Conservation (phyloP, 1,284 basidiomycete genomes). For the Apiotrichum brassicae region DNA sequence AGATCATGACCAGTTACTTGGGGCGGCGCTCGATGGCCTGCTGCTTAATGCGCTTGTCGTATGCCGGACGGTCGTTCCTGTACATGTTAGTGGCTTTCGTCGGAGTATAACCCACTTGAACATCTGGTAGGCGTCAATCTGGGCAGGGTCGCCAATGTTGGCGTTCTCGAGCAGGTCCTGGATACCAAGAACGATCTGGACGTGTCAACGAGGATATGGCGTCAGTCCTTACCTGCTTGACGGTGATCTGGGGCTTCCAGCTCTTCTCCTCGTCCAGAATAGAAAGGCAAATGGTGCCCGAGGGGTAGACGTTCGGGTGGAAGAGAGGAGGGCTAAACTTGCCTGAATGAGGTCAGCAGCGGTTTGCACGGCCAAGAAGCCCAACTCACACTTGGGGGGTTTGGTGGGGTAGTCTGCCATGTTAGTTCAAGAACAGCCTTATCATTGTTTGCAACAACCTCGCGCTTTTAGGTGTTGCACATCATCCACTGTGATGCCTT, state of each 20-base stretch:
- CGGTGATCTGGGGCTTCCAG: conserved; percentile 98
- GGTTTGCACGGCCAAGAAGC: not conserved
- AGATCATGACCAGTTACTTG: conserved; percentile 53
- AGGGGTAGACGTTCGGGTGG: conserved; percentile 98
- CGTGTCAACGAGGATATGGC: conserved; percentile 3
- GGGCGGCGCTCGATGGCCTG: conserved; percentile 71
- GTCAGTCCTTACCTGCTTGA: conserved; percentile 73
- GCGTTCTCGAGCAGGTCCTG: conserved; percentile 92
- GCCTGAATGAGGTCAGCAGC: conserved; percentile 54
- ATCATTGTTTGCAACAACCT: too few species aligned
- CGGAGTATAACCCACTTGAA: conserved; percentile 90
- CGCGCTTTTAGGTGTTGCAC: too few species aligned
- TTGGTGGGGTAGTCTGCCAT: conserved; percentile 45
- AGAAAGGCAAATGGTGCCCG: conserved; percentile 94
- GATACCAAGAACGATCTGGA: conserved; percentile 85
- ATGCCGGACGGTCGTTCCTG: conserved; percentile 82
- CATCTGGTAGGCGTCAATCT: conserved; percentile 95
- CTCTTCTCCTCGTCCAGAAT: conserved; percentile 98
- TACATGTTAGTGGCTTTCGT: too few species aligned
- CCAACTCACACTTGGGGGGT: conserved; percentile 44
- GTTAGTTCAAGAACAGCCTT: too few species aligned
- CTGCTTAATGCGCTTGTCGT: conserved; percentile 72
- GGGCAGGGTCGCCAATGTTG: conserved; percentile 90
- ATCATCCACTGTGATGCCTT: too few species aligned
- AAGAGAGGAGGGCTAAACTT: conserved; percentile 96